These are phyloP conservation scores for Litsea cubeba DNA, from an alignment of 164 flowering plant genomes.

Conservation along the genomic window DNA sequence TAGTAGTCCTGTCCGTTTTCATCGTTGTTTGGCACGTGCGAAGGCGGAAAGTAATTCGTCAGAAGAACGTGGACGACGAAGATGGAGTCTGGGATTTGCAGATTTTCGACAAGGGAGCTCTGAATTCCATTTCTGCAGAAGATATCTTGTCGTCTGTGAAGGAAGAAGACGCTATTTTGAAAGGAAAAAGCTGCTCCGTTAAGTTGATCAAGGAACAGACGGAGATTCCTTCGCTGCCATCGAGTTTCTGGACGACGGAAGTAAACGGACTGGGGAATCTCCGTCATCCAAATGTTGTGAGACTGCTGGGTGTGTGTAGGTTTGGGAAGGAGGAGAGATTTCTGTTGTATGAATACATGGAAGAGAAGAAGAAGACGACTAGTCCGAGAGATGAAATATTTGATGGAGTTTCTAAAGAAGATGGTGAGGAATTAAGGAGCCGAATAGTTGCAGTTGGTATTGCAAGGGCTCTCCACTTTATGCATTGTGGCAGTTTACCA, in stretches of 20 bases:
- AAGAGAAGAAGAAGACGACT: slow-evolving; percentile 31
- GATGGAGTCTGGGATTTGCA: slow-evolving; percentile 54
- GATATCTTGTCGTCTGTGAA: slow-evolving; percentile 36
- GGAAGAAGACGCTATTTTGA: slow-evolving; percentile 35
- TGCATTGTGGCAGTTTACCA: slow-evolving; percentile 48
- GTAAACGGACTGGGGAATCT: slow-evolving; percentile 34
- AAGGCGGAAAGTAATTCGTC: slow-evolving; percentile 18
- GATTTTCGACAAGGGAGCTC: slow-evolving; percentile 35
- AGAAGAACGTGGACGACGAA: slow-evolving; percentile 39
- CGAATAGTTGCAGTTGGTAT: slow-evolving; percentile 41
- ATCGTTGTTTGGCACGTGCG: slow-evolving; percentile 16
- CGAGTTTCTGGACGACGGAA: slow-evolving; percentile 40
- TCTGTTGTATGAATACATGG: slow-evolving; percentile 43
- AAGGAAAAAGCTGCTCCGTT: slow-evolving; percentile 29
- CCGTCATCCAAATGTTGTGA: slow-evolving; percentile 48
- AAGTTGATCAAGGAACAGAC: slow-evolving; percentile 32
- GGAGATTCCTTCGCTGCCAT: slow-evolving; percentile 18
- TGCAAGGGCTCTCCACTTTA: slow-evolving; percentile 44
- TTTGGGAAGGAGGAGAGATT: slow-evolving; percentile 36
- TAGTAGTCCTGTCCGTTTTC: slow-evolving; percentile 9
- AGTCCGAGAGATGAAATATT: slow-evolving; percentile 33
- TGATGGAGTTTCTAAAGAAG: slow-evolving; percentile 1
- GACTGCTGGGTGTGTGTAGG: slow-evolving; percentile 42
- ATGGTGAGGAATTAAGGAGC: slow-evolving; percentile 44
- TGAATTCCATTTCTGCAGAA: slow-evolving; percentile 34